phyloP scores from a whole-genome alignment of 2,329 filamentous ascomycete genomes.

The Aureobasidium mangrovei region DNA sequence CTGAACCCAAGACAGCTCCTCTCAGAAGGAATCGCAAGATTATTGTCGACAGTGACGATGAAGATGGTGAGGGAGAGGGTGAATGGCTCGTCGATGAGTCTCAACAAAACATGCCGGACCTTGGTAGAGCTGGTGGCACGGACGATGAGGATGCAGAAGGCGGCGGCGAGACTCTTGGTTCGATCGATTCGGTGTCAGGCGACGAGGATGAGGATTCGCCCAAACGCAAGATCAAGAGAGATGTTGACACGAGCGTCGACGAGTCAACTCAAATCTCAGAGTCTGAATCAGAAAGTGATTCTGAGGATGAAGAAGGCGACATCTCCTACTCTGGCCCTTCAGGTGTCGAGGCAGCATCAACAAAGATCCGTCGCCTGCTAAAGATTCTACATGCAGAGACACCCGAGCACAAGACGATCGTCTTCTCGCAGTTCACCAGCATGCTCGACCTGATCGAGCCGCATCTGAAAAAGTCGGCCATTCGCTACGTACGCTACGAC shows the following conservation, averaged over 20 bases:
- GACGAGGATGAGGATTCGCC: constrained; percentile 39
- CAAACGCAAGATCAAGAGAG: constrained; percentile 29
- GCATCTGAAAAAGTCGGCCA: constrained; percentile 65
- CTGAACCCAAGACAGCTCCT: constrained; percentile 24
- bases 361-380: constrained; percentile 84
- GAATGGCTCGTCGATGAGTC: constrained; percentile 72
- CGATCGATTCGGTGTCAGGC: constrained; percentile 57
- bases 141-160: constrained; percentile 84
- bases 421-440: constrained; percentile 96
- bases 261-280: constrained; percentile 14
- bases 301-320: constrained; percentile 32
- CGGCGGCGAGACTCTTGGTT: constrained; percentile 68
- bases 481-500: constrained; percentile 83
- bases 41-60: constrained; percentile 56
- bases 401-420: constrained; percentile 85
- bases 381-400: constrained; percentile 72
- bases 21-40: constrained; percentile 44
- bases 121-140: constrained; percentile 66
- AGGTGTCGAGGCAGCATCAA: constrained; percentile 44
- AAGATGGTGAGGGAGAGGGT: constrained; percentile 54
- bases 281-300: constrained; percentile 31
- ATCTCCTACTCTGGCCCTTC: constrained; percentile 23
- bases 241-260: constrained; percentile 46
- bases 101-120: constrained; percentile 46
- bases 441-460: constrained; percentile 97